Base-by-base conservation (phyloP, 352 stramenopile species). In the Peronospora tabacina region DNA sequence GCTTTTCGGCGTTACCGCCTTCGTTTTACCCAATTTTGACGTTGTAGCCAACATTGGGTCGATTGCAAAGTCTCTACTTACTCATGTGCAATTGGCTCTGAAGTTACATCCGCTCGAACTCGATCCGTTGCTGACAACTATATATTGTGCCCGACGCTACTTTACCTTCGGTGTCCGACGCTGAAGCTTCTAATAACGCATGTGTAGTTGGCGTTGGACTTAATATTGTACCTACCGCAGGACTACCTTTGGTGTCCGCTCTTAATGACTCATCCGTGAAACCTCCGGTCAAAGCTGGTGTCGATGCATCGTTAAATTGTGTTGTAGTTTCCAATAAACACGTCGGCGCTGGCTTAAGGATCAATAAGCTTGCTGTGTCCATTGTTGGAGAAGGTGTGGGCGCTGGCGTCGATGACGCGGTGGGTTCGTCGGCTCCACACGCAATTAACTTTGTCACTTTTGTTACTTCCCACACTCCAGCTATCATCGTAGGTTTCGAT, bases 381-480 rank as follows among this genome's bases (percentile, higher is more conserved):
- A 28, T 34, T 34, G 28, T 63, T n/a, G 55, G 30, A 39, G 37
- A 32, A 35, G 33, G 26, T 5, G 56, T 60, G 20, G 56, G 44
- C 10, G 52, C 37, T 10, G 40, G 33, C 6, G 58, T 66, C 17
- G 58, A 52, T 11, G 47, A 52, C 5, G 41, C 24, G 16, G 58
- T 62, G 43, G 47, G 38, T 12, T 66, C 55, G n/a, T 59, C 37
- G 5, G 16, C 36, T 24, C 38, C 58, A 39, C 58, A 67, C 2
- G 37, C 34, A 36, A 45, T 56, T 20, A 67, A 29, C 15, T 63
- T n/a, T n/a, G n/a, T n/a, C 48, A 59, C 52, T 39, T 59, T 52
- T 2, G 48, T 67, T 37, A 56, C 40, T 32, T 63, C 36, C n/a
- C 16, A 63, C 58, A 40, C 63, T 63, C 58, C 58, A 67, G 22